phyloP scores from a whole-genome alignment of 148 eudicot genomes.

The Hydrangea macrophylla region DNA sequence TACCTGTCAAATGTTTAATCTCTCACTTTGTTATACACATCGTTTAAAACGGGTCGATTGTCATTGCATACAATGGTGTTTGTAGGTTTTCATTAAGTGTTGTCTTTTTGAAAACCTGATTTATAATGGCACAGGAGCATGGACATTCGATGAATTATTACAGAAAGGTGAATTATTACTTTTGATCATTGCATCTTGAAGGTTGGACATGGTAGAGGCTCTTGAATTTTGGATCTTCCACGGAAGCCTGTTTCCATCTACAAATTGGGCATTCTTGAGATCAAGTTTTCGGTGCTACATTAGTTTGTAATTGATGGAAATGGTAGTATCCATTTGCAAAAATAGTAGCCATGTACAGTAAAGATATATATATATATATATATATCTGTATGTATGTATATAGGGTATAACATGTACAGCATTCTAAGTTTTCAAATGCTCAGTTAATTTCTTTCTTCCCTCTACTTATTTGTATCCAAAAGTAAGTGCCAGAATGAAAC shows the following conservation, averaged over 20 bases:
- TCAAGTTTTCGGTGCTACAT: not conserved
- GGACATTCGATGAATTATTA: slow-evolving; percentile 9
- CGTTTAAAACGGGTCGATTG: not conserved
- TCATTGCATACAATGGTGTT: not conserved
- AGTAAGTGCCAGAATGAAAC: too few relatives aligned
- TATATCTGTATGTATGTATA: too few relatives aligned
- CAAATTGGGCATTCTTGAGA: not conserved
- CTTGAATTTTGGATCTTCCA: not conserved
- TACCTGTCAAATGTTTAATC: not conserved
- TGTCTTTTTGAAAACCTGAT: not conserved
- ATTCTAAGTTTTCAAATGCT: not conserved
- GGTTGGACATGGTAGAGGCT: not conserved
- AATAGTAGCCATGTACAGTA: not conserved
- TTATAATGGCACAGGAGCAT: slow-evolving; percentile 10
- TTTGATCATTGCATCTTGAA: not conserved
- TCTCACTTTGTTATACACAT: not conserved
- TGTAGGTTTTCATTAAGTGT: not conserved
- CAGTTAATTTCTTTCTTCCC: not conserved
- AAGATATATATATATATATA: not conserved
- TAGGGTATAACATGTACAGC: slow-evolving; percentile 2
- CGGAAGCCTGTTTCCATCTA: not conserved
- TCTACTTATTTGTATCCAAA: too few relatives aligned
- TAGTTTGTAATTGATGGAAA: not conserved
- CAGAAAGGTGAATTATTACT: not conserved
- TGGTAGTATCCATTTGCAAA: not conserved